phyloP scores from a whole-genome alignment of 805 yeast genomes.

The Ascoidea asiatica region DNA sequence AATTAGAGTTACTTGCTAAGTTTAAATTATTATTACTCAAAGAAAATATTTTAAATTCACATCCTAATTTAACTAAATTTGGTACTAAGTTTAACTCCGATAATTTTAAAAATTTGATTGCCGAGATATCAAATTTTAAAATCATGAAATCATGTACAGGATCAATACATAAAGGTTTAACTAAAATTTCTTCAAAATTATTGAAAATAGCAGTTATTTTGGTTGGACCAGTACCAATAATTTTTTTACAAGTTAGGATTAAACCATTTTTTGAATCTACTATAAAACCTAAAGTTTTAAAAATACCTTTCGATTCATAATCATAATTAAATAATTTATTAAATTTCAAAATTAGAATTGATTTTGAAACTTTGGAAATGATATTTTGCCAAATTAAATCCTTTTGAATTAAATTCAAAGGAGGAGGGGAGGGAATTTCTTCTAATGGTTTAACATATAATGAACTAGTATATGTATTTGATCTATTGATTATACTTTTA shows the following conservation, averaged over 20 bases:
- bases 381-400: slow-evolving; percentile 12
- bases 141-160: slow-evolving; percentile 12
- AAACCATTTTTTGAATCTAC: slow-evolving; percentile 10
- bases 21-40: slow-evolving; percentile 5
- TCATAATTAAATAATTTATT: slow-evolving; percentile 11
- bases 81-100: slow-evolving; percentile 10
- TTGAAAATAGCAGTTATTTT: slow-evolving; percentile 11
- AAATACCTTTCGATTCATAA: slow-evolving; percentile 11
- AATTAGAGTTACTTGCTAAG: background rate
- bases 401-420: too few relatives aligned
- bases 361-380: slow-evolving; percentile 10
- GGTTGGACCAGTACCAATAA: slow-evolving; percentile 11
- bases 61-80: slow-evolving; percentile 10
- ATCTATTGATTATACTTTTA: too few relatives aligned
- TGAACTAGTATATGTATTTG: too few relatives aligned
- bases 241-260: slow-evolving; percentile 11
- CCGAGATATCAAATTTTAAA: slow-evolving; percentile 9
- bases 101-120: slow-evolving; percentile 10
- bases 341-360: slow-evolving; percentile 11
- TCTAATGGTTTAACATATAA: too few relatives aligned
- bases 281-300: slow-evolving; percentile 11
- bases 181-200: slow-evolving; percentile 11
- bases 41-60: slow-evolving; percentile 11
- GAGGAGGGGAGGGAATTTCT: too few relatives aligned
- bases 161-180: slow-evolving; percentile 11